Evolutionary conservation across 371 early-diverging fungal genomes (phyloP), one percentile per base, ranked within the genome.

Genomic region (Lichtheimia hyalospora): DNA sequence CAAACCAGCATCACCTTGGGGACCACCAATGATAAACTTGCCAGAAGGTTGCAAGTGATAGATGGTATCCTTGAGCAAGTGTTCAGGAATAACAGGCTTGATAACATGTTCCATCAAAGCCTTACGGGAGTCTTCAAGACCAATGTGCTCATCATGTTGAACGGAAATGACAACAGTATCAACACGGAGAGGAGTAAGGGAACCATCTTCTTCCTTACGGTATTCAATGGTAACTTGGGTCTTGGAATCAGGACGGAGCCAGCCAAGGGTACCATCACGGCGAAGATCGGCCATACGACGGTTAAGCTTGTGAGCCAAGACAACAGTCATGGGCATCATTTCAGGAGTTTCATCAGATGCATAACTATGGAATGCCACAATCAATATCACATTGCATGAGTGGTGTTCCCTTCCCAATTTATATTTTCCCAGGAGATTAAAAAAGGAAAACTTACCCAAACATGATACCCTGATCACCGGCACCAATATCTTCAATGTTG

Each of bases 221-320:
- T 99, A 99, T 86, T 99, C 98, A 64, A 98, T 92, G 67, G 99
- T 99, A 71, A 99, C 99, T 79, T 99, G 99, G 71, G 99, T 93
- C 92, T 99, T 99, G 79, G 96, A 93, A 89, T 99, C 99, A 64
- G 99, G 97, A 63, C 97, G 93, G 71, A 99, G 83, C 94, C 95
- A 99, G 63, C 83, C 66, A 67, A 95, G 87, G 64, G 85, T 84
- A 64, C 95, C 96, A 70, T 91, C 90, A 71, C 94, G 92, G 69
- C 99, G 96, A 73, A 93, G 89, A 59, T 97, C 95, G 64, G 93
- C 84, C 90, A 99, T 89, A 77, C 92, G 93, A 74, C 83, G 73
- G 89, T 96, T 98, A 62, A 99, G 90, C 87, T 96, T 93, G 92
- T 99, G 99, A 68, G 99, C 89, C 61, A 99, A 87, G 56, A 89